Evolutionary conservation across 805 yeast genomes (phyloP).

Genomic region (Starmerella davenportii): DNA sequence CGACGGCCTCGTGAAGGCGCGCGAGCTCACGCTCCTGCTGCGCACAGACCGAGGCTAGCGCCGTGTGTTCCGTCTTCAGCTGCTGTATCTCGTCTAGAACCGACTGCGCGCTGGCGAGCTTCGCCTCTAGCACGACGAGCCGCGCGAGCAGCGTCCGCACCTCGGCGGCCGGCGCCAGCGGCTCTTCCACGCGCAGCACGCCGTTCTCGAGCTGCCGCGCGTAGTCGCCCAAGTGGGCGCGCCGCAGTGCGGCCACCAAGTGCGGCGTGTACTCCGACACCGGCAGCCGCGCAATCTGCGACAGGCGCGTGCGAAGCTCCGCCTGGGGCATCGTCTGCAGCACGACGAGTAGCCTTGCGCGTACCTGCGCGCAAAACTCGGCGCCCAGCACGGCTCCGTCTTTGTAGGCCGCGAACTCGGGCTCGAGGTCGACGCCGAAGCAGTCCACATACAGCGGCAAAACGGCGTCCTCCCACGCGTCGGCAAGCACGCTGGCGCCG

Average conservation of each 20-base stretch:
- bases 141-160: conserved; percentile 1
- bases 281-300: background rate
- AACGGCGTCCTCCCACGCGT: background rate
- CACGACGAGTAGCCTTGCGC: background rate
- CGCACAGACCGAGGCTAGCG: background rate
- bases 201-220: background rate
- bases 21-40: background rate
- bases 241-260: background rate
- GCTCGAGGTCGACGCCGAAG: background rate
- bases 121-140: conserved; percentile 5
- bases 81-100: conserved; percentile 6
- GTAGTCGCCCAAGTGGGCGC: background rate
- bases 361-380: background rate
- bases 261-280: background rate
- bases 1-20: conserved; percentile 6
- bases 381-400: background rate
- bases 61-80: conserved; percentile 1
- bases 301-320: background rate
- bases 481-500: background rate
- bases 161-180: background rate
- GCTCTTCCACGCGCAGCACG: background rate
- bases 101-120: conserved; percentile 6
- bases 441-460: background rate
- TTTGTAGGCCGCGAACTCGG: background rate
- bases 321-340: background rate